phyloP scores from a whole-genome alignment of 495 filamentous ascomycete genomes.

The Tetracladium marchalianum region DNA sequence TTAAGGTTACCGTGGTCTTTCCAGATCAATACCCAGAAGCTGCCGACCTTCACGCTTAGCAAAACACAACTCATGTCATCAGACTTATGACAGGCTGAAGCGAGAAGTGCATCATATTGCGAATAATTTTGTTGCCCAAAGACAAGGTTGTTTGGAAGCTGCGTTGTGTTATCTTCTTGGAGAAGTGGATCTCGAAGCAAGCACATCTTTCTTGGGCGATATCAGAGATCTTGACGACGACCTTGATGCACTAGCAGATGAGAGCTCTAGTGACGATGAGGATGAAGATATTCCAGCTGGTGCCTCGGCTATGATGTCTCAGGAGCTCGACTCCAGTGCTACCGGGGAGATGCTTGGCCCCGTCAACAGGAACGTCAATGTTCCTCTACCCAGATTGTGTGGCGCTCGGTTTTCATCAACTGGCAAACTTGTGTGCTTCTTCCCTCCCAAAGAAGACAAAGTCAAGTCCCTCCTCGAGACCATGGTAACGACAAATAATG shows the following conservation, averaged over 20 bases:
- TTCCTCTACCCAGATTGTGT: slow-evolving; percentile 65
- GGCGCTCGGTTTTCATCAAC: slow-evolving; percentile 69
- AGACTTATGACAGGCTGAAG: slow-evolving; percentile 51
- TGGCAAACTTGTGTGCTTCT: slow-evolving; percentile 78
- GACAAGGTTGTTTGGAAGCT: slow-evolving; percentile 73
- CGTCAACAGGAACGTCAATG: slow-evolving; percentile 61
- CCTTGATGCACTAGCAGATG: slow-evolving; percentile 41
- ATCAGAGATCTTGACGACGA: slow-evolving; percentile 54
- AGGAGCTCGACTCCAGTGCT: slow-evolving; percentile 40
- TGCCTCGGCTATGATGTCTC: slow-evolving; percentile 43
- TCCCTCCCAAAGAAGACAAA: slow-evolving; percentile 71
- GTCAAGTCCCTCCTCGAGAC: slow-evolving; percentile 53
- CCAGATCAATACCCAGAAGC: slow-evolving; percentile 66
- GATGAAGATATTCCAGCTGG: slow-evolving; percentile 50
- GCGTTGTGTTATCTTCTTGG: slow-evolving; percentile 76
- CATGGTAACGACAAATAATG: slow-evolving; percentile 48
- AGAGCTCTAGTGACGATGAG: slow-evolving; percentile 81
- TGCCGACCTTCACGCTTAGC: slow-evolving; percentile 61
- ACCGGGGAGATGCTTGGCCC: slow-evolving; percentile 40
- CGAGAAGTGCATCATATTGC: slow-evolving; percentile 62
- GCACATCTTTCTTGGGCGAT: slow-evolving; percentile 54
- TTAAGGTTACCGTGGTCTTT: slow-evolving; percentile 73
- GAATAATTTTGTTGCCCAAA: slow-evolving; percentile 53
- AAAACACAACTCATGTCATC: slow-evolving; percentile 71
- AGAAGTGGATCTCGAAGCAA: slow-evolving; percentile 67